A percentile compares a stretch with the other conserved stretches of the same genome.
Evolutionary conservation across 208 protist species (phyloP).

Genomic region (Sergeia podlipaevii): DNA sequence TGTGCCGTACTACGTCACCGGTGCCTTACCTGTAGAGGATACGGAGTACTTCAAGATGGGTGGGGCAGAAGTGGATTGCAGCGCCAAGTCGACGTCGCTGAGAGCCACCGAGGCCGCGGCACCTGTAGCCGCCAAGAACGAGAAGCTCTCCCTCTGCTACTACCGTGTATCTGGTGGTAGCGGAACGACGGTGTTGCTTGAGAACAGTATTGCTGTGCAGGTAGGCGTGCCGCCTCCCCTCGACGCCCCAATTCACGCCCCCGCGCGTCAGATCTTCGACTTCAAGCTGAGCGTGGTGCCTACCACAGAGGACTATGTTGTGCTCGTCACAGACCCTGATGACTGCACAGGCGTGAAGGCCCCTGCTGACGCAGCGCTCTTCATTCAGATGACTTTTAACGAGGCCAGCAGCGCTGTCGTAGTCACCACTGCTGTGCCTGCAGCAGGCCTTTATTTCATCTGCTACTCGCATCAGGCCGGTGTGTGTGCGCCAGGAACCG

Average conservation of each 20-base stretch:
- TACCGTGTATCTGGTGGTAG: slow-evolving; percentile 14
- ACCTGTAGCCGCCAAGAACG: background rate
- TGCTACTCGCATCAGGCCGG: slow-evolving; percentile 68
- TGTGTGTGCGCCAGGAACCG: slow-evolving; percentile 19
- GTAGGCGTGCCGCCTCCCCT: slow-evolving; percentile 45
- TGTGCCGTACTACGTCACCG: slow-evolving; percentile 54
- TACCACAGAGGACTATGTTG: slow-evolving; percentile 53
- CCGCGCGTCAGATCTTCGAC: slow-evolving; percentile 33
- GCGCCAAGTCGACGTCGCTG: background rate
- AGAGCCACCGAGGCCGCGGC: background rate
- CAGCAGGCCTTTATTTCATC: slow-evolving; percentile 61
- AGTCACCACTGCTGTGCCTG: slow-evolving; percentile 46
- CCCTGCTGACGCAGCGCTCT: slow-evolving; percentile 24
- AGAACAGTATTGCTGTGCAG: slow-evolving; percentile 29
- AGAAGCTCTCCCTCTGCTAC: slow-evolving; percentile 58
- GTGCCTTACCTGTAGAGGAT: background rate
- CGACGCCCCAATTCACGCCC: slow-evolving; percentile 7
- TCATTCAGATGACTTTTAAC: slow-evolving; percentile 22
- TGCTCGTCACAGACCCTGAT: slow-evolving; percentile 35
- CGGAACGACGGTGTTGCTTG: slow-evolving; percentile 26
- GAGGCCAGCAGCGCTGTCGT: slow-evolving; percentile 6
- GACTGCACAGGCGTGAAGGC: slow-evolving; percentile 40
- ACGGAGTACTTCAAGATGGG: slow-evolving; percentile 16
- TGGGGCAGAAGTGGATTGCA: slow-evolving; percentile 23
- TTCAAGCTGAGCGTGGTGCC: slow-evolving; percentile 39